These are phyloP conservation scores for Rhizopus stolonifer DNA, from an alignment of 371 early-diverging fungal genomes.

Conservation along the genomic window DNA sequence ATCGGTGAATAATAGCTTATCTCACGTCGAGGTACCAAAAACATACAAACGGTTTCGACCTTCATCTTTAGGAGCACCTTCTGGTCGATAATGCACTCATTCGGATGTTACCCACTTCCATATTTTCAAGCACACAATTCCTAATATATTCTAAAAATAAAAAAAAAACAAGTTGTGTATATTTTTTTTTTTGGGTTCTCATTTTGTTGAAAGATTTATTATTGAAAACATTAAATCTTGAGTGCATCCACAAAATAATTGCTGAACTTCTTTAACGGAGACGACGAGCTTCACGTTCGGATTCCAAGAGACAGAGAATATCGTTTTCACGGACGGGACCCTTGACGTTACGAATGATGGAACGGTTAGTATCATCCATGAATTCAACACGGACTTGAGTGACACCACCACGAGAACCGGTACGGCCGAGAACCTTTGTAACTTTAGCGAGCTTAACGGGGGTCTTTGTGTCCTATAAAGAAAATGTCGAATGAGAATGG, in stretches of 20 bases:
- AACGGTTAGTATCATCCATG: constrained; percentile 92
- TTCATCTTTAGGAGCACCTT: constrained; percentile 22
- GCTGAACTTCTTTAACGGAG: constrained; percentile 73
- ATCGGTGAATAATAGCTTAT: not conserved
- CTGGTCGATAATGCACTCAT: constrained; percentile 13
- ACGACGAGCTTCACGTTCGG: constrained; percentile 98
- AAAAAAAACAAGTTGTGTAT: not conserved
- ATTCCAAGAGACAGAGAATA: constrained; percentile 95
- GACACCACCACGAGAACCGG: constrained; percentile 98
- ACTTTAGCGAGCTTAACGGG: constrained; percentile 93
- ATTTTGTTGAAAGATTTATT: not conserved
- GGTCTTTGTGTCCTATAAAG: constrained; percentile 61
- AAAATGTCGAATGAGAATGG: not conserved
- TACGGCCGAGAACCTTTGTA: constrained; percentile 96
- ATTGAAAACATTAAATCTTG: not conserved
- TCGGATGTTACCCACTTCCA: no score
- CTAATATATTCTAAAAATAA: constrained; percentile 2
- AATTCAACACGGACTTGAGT: constrained; percentile 99
- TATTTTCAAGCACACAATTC: no score
- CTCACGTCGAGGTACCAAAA: not conserved
- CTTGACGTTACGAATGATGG: constrained; percentile 99
- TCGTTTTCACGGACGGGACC: constrained; percentile 98
- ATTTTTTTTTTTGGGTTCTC: no score
- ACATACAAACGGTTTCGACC: not conserved
- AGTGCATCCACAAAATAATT: not conserved